Base-by-base conservation (phyloP, 129 eudicot genomes). In the Flaveria robusta region DNA sequence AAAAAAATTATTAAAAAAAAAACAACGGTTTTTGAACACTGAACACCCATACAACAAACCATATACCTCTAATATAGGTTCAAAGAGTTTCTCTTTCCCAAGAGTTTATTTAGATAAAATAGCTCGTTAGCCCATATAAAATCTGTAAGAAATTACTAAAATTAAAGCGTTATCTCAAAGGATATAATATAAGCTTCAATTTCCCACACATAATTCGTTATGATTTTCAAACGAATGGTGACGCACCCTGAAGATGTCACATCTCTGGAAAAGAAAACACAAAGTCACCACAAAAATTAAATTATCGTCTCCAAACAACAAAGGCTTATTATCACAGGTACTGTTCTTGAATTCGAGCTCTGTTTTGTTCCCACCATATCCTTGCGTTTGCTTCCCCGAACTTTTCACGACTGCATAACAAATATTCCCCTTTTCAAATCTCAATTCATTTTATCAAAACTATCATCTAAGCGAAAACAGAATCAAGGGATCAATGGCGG, bases 341-440 rank as follows among this genome's bases (percentile, higher is more conserved):
- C 76, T 94, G 97, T 73, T 91, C 91, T 82, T 94, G 98, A 67
- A 94, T 94, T 75, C 98, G 83, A 37, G 86, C 92, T 86, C 86
- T 81, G 87, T 94, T 94, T 77, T 86, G 90, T 80, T 94, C 97
- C 98, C 98, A 94, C 98, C 98, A 94, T 86, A 85, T 3, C 78
- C 98, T 88, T 56, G 98, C 98, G n/a, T 88, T 91, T 90, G 78
- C 84, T 80, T 94, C 98, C 55, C 98, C 97, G 58, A 94, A 94
- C 75, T 77, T 91, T 75, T 91, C 98, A 56, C 98, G 98, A 78
- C 98, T 94, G 96, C 90, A 93, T 31, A 80, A 43, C 14, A 42
- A 23, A 68, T 14, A 19, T 8, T 12, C 13, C 46, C 64, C 62
- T 39, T 76, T 64, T 49, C 19, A 64, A 47, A 13, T 47, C 24